These are phyloP conservation scores for Mycena latifolia DNA, from an alignment of 768 basidiomycete species.

Conservation along the genomic window DNA sequence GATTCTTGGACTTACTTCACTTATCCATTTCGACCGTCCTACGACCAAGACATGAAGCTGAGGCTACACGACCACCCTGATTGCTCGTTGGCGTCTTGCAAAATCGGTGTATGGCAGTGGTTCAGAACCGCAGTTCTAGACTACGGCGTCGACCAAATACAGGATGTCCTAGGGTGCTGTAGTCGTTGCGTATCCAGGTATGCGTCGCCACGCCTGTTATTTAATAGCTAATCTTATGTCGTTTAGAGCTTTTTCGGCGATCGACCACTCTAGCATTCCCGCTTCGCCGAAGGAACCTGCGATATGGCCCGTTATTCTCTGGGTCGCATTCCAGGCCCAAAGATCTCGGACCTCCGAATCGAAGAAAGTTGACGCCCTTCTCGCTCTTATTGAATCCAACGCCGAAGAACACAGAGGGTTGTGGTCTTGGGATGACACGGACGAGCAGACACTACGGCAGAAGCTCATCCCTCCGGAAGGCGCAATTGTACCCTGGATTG, in stretches of 20 bases:
- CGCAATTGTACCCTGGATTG: conserved; percentile 19
- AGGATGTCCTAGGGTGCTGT: conserved; percentile 21
- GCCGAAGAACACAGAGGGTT: conserved; percentile 4
- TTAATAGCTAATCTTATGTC: background rate
- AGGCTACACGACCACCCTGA: conserved; percentile 17
- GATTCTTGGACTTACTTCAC: conserved; percentile 30
- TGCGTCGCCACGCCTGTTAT: background rate
- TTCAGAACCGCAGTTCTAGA: conserved; percentile 28
- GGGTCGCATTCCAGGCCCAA: conserved; percentile 31
- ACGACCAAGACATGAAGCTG: conserved; percentile 18
- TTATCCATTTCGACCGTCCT: conserved; percentile 26
- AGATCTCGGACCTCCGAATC: background rate
- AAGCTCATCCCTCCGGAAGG: conserved; percentile 2
- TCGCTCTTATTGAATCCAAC: conserved; percentile 17
- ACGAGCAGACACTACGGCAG: conserved; percentile 25
- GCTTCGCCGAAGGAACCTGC: conserved; percentile 7
- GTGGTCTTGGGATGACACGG: conserved; percentile 31
- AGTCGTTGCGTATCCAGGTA: conserved; percentile 20
- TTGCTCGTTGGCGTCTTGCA: conserved; percentile 27
- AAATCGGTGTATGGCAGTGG: conserved; percentile 33
- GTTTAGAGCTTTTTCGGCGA: conserved; percentile 9
- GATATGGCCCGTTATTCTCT: conserved; percentile 31
- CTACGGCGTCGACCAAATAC: conserved; percentile 16
- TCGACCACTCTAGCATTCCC: background rate
- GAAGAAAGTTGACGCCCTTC: conserved; percentile 6